These are phyloP conservation scores for Scleroderma citrinum DNA, from an alignment of 768 basidiomycete genomes.

Conservation along the genomic window DNA sequence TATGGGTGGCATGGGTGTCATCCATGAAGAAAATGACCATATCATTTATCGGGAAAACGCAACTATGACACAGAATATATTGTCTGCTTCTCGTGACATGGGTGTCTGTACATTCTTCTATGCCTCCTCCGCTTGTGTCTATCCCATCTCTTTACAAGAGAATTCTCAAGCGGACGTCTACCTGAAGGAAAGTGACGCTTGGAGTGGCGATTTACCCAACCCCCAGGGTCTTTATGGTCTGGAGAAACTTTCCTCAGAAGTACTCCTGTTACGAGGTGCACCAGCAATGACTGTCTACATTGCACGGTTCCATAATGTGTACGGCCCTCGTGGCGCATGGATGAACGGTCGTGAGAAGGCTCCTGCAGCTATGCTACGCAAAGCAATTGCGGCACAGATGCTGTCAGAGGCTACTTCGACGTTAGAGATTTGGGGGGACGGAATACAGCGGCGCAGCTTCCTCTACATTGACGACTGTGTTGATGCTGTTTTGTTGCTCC, in stretches of 20 bases:
- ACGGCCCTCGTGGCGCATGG: slow-evolving; percentile 50
- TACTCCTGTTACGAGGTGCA: slow-evolving; percentile 33
- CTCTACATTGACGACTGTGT: slow-evolving; percentile 51
- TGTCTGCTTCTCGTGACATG: slow-evolving; percentile 33
- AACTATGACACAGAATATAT: slow-evolving; percentile 42
- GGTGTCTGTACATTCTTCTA: slow-evolving; percentile 43
- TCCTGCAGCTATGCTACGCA: slow-evolving; percentile 52
- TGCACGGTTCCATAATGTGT: slow-evolving; percentile 56
- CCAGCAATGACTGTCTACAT: slow-evolving; percentile 36
- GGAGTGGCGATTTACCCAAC: slow-evolving; percentile 29
- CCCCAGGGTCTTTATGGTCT: slow-evolving; percentile 57
- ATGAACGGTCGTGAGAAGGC: slow-evolving; percentile 51
- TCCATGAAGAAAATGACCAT: slow-evolving; percentile 45
- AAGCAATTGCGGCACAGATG: slow-evolving; percentile 32
- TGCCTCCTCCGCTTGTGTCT: slow-evolving; percentile 57
- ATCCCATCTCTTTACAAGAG: slow-evolving; percentile 40
- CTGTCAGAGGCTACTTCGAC: slow-evolving; percentile 2
- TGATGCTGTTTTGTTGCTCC: slow-evolving; percentile 40
- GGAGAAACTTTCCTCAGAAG: slow-evolving; percentile 49
- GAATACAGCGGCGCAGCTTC: slow-evolving; percentile 48
- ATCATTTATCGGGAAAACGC: slow-evolving; percentile 46
- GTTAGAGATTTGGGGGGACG: slow-evolving; percentile 56
- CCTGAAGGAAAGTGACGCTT: slow-evolving; percentile 43
- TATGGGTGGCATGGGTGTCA: slow-evolving; percentile 64
- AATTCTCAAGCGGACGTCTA: slow-evolving; percentile 31